Evolutionary conservation across 1,284 basidiomycete species (phyloP).

Genomic region (Tremellales sp.): DNA sequence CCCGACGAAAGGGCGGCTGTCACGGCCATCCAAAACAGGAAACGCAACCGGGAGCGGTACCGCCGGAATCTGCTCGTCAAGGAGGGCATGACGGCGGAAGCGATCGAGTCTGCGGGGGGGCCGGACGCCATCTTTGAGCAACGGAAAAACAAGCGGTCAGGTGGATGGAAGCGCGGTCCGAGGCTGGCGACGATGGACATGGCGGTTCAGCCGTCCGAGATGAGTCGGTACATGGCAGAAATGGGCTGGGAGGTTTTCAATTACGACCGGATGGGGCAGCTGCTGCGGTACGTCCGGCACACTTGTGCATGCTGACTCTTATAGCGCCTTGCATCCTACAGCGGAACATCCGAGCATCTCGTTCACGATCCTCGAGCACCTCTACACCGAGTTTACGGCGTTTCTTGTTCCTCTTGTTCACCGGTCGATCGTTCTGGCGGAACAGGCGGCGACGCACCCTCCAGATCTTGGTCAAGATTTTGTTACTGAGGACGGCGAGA

Average conservation of each 20-base stretch:
- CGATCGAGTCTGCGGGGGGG: conserved; percentile 26
- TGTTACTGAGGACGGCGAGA: background rate
- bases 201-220: background rate
- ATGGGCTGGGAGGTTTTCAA: conserved; percentile 22
- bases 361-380: conserved; percentile 12
- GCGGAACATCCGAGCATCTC: conserved; percentile 7
- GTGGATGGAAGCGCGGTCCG: background rate
- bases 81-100: conserved; percentile 23
- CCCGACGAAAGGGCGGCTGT: conserved; percentile 9
- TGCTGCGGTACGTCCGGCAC: background rate
- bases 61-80: conserved; percentile 20
- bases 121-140: conserved; percentile 23
- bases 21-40: conserved; percentile 15
- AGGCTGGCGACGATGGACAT: background rate
- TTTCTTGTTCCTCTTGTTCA: conserved; percentile 21
- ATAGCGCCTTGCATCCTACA: too few relatives aligned
- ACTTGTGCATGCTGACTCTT: too few relatives aligned
- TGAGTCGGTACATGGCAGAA: background rate
- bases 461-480: background rate
- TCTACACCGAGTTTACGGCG: conserved; percentile 16
- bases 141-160: background rate
- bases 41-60: conserved; percentile 21
- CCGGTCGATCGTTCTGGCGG: conserved; percentile 18
- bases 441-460: conserved; percentile 8
- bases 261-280: conserved; percentile 8